phyloP scores from a whole-genome alignment of 2,329 filamentous ascomycete species.

The Mycosphaerella sp. region DNA sequence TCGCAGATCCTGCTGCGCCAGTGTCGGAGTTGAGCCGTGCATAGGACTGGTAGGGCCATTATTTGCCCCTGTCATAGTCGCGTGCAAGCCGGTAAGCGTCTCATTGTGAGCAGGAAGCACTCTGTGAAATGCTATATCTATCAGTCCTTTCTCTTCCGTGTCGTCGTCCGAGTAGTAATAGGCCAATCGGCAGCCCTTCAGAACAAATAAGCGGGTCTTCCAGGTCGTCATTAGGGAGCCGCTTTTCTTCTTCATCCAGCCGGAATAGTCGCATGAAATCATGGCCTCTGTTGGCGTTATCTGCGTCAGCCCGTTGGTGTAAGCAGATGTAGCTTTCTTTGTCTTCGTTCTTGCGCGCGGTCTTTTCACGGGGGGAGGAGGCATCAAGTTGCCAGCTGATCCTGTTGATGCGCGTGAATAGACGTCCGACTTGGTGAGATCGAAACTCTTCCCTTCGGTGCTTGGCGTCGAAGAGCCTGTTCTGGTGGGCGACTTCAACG shows the following conservation, averaged over 20 bases:
- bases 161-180: slow-evolving; percentile 97
- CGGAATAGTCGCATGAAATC: slow-evolving; percentile 80
- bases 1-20: slow-evolving; percentile 33
- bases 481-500: slow-evolving; percentile 58
- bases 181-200: slow-evolving; percentile 81
- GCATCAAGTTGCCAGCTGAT: slow-evolving; percentile 34
- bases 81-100: slow-evolving; percentile 80
- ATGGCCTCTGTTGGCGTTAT: slow-evolving; percentile 78
- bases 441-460: slow-evolving; percentile 43
- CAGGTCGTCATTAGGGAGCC: slow-evolving; percentile 94
- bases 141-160: slow-evolving; percentile 85
- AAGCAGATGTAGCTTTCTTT: slow-evolving; percentile 94
- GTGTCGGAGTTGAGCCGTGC: slow-evolving; percentile 34
- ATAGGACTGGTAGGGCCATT: slow-evolving; percentile 52
- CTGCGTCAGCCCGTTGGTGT: slow-evolving; percentile 77
- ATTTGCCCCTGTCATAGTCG: slow-evolving; percentile 82
- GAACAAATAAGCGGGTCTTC: slow-evolving; percentile 93
- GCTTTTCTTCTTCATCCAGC: slow-evolving; percentile 99
- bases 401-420: slow-evolving; percentile 41
- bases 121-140: slow-evolving; percentile 95
- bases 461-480: slow-evolving; percentile 68
- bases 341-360: slow-evolving; percentile 37
- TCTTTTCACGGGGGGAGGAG: slow-evolving; percentile 25
- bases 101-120: slow-evolving; percentile 94
- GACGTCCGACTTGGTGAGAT: slow-evolving; percentile 31